Percentiles rank a stretch among this genome's conserved stretches.
Conservation (phyloP, 2,329 filamentous ascomycete genomes). For the Clonostachys byssicola region DNA sequence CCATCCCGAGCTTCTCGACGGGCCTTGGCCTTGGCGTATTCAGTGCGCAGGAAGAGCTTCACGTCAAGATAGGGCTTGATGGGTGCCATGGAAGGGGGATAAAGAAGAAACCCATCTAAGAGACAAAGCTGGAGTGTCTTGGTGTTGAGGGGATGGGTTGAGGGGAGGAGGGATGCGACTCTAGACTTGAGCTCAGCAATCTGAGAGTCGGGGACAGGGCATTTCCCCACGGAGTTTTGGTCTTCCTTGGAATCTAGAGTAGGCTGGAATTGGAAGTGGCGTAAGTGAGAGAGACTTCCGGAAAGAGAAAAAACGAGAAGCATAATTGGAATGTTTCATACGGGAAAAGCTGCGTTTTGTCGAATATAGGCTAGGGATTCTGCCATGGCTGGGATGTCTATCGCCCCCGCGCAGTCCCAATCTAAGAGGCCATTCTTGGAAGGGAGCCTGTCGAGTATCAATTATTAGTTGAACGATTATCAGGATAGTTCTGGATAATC, state of each 20-base stretch:
- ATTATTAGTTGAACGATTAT: not conserved
- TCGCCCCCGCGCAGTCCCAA: slow-evolving; percentile 84
- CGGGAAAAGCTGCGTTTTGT: slow-evolving; percentile 59
- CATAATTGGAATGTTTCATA: slow-evolving; percentile 26
- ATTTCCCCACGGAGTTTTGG: slow-evolving; percentile 54
- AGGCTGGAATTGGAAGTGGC: slow-evolving; percentile 6
- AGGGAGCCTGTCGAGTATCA: slow-evolving; percentile 38
- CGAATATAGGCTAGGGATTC: slow-evolving; percentile 68
- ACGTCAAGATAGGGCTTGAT: slow-evolving; percentile 64
- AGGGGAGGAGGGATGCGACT: slow-evolving; percentile 40
- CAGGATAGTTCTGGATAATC: not conserved
- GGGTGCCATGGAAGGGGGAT: slow-evolving; percentile 50
- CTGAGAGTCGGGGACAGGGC: slow-evolving; percentile 42
- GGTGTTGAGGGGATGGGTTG: slow-evolving; percentile 29
- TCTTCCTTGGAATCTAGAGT: slow-evolving; percentile 43
- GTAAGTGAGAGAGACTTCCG: slow-evolving; percentile 31
- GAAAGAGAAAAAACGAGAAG: slow-evolving; percentile 19
- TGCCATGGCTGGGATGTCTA: slow-evolving; percentile 68
- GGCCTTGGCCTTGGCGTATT: slow-evolving; percentile 57
- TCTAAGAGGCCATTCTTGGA: slow-evolving; percentile 63
- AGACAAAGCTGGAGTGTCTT: slow-evolving; percentile 55
- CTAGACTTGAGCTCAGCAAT: slow-evolving; percentile 40
- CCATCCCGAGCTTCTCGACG: slow-evolving; percentile 66
- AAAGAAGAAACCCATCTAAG: slow-evolving; percentile 87
- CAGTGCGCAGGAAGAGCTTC: slow-evolving; percentile 72